phyloP scores from a whole-genome alignment of 805 yeast species.

The Cyberlindnera xylosilytica region DNA sequence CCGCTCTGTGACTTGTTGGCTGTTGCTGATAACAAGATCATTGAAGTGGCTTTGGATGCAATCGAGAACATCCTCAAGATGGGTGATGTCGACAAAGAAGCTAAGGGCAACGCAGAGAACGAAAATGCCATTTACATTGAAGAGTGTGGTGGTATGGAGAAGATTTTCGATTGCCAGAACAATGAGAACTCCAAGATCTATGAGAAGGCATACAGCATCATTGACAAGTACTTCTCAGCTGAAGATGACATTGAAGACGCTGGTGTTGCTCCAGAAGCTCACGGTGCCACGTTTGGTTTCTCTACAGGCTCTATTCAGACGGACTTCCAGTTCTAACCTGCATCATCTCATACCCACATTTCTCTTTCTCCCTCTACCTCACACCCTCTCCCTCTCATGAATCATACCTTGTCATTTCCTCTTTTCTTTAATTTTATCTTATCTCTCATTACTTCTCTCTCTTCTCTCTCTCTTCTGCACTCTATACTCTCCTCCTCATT shows the following conservation, averaged over 20 bases:
- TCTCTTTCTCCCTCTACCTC: not conserved
- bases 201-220: slow-evolving; percentile 83
- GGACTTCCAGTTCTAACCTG: slow-evolving; percentile 24
- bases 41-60: slow-evolving; percentile 94
- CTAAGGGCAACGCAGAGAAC: slow-evolving; percentile 64
- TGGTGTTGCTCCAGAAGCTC: slow-evolving; percentile 70
- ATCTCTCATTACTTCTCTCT: not conserved
- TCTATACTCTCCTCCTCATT: not conserved
- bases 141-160: slow-evolving; percentile 98
- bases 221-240: slow-evolving; percentile 86
- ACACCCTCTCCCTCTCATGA: too few species aligned
- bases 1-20: slow-evolving; percentile 91
- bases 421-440: slow-evolving; percentile 1
- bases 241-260: slow-evolving; percentile 75
- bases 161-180: slow-evolving; percentile 88
- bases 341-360: not conserved
- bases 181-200: slow-evolving; percentile 91
- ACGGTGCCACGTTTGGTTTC: slow-evolving; percentile 85
- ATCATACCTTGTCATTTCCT: not conserved
- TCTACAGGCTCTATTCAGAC: slow-evolving; percentile 58
- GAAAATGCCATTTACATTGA: slow-evolving; percentile 90
- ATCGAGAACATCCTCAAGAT: slow-evolving; percentile 89
- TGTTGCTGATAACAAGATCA: slow-evolving; percentile 85
- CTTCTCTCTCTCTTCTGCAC: not conserved
- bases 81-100: slow-evolving; percentile 90